Evolutionary conservation across 257 asterid species (phyloP).

Genomic region (Capsicum chinense): DNA sequence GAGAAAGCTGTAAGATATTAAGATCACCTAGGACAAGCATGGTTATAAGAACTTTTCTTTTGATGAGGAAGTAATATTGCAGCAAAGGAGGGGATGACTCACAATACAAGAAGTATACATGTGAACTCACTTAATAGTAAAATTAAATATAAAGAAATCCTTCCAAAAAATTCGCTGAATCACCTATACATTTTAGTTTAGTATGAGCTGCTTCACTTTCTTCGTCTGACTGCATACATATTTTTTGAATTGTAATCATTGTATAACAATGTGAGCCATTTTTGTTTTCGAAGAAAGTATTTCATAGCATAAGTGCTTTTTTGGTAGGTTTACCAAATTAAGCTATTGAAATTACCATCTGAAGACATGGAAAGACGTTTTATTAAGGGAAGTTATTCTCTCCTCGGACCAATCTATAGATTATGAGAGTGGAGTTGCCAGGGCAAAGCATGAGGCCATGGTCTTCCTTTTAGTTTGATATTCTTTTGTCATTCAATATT

Average conservation of each 20-base stretch:
- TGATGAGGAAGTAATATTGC: conserved; percentile 14
- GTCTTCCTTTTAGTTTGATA: conserved; percentile 19
- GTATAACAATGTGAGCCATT: neutral
- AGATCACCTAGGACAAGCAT: neutral
- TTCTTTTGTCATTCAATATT: neutral
- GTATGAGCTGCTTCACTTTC: conserved; percentile 22
- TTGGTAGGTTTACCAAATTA: neutral
- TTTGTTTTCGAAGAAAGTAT: neutral
- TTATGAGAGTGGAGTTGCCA: neutral
- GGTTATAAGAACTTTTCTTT: neutral
- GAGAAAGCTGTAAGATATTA: neutral
- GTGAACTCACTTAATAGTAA: neutral
- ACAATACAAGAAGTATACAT: conserved; percentile 11
- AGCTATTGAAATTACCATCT: conserved; percentile 2
- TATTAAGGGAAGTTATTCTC: conserved; percentile 5
- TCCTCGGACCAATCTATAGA: neutral
- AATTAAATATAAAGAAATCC: neutral
- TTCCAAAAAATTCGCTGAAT: neutral
- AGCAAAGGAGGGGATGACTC: conserved; percentile 20
- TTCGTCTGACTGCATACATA: neutral
- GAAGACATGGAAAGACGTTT: conserved; percentile 1
- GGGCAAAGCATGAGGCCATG: neutral
- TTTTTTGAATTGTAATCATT: neutral
- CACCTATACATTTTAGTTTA: neutral
- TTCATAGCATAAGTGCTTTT: neutral